A percentile compares a stretch with the other conserved stretches of the same genome.
These are phyloP conservation scores for Secale cereale DNA, from an alignment of 176 grass and related monocot species.

Conservation along the genomic window DNA sequence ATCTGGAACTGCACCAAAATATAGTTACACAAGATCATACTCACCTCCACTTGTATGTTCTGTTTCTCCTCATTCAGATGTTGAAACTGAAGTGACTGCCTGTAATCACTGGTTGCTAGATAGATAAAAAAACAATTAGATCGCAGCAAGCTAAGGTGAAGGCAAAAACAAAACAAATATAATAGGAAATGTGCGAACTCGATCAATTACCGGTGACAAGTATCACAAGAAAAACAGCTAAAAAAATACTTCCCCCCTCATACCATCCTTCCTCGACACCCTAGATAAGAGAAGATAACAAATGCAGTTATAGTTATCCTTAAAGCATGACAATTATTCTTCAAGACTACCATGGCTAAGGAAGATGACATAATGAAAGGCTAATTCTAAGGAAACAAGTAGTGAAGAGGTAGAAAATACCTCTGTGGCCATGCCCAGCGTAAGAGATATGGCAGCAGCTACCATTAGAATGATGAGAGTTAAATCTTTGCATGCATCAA, in stretches of 20 bases:
- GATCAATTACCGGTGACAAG: slow-evolving; percentile 77
- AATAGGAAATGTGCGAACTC: background rate
- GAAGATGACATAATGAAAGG: background rate
- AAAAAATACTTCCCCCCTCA: slow-evolving; percentile 96
- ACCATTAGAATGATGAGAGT: slow-evolving; percentile 87
- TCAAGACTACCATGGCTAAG: background rate
- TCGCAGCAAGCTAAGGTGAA: background rate
- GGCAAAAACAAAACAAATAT: background rate
- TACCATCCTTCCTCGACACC: slow-evolving; percentile 93
- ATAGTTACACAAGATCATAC: slow-evolving; percentile 18
- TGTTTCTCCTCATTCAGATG: slow-evolving; percentile 96
- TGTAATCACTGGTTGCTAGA: slow-evolving; percentile 90
- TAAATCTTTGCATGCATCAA: slow-evolving; percentile 94
- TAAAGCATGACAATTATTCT: slow-evolving; percentile 7
- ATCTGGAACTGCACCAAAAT: slow-evolving; percentile 16
- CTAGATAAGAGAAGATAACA: slow-evolving; percentile 40
- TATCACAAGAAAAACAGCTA: slow-evolving; percentile 96
- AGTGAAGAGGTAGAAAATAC: slow-evolving; percentile 37
- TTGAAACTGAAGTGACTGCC: slow-evolving; percentile 92
- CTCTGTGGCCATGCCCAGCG: slow-evolving; percentile 93
- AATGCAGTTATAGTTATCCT: background rate
- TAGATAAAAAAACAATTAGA: slow-evolving; percentile 28
- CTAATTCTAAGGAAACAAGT: slow-evolving; percentile 20
- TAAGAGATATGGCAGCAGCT: slow-evolving; percentile 83
- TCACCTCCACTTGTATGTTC: slow-evolving; percentile 94